Conservation (phyloP, 2,329 filamentous ascomycete genomes). For the Cercospora berteroae region DNA sequence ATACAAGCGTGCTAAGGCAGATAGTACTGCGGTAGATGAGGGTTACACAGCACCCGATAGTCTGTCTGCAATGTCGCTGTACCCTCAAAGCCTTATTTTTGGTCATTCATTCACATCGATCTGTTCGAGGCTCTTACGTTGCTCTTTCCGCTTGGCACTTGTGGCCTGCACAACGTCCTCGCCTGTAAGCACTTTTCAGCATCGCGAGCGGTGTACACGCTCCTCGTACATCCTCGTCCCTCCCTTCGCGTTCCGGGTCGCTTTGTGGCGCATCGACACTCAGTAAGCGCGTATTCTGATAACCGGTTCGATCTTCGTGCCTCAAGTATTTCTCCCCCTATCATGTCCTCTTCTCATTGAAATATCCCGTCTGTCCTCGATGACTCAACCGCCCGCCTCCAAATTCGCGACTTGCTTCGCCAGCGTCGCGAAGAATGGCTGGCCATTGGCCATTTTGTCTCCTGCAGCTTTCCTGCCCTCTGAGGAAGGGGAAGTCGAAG, state of each 20-base stretch:
- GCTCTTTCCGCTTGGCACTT: neutral
- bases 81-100: neutral
- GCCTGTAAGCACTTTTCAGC: neutral
- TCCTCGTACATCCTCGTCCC: neutral
- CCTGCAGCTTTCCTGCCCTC: neutral
- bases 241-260: neutral
- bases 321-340: neutral
- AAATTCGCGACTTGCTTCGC: conserved; percentile 6
- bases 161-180: neutral
- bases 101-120: neutral
- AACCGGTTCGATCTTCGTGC: neutral
- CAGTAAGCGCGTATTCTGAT: neutral
- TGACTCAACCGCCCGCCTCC: conserved; percentile 2
- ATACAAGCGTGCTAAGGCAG: neutral
- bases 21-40: neutral
- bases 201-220: neutral
- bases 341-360: neutral
- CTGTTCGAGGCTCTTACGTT: neutral
- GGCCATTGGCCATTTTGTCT: conserved; percentile 5
- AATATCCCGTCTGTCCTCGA: neutral
- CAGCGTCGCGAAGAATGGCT: neutral
- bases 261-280: neutral
- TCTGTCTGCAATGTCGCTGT: neutral
- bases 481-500: neutral
- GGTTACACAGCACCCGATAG: neutral